Evolutionary conservation across 148 eudicot genomes (phyloP).

Genomic region (Suaeda aralocaspica): DNA sequence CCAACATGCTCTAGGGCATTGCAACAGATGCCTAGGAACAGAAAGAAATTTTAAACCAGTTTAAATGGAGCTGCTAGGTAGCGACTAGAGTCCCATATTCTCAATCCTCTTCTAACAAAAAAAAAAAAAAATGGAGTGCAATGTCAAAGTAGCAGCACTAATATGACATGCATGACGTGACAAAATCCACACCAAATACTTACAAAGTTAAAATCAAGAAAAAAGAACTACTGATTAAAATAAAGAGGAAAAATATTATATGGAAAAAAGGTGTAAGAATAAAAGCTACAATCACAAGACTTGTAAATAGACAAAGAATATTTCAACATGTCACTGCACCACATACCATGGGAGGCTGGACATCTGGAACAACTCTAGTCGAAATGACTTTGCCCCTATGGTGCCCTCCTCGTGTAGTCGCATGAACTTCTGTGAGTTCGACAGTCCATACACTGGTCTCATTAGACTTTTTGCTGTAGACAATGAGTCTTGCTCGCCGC

Average conservation of each 20-base stretch:
- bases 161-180: not conserved
- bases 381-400: slow-evolving; percentile 84
- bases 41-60: too few species aligned
- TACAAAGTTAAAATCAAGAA: not conserved
- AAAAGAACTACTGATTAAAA: too few species aligned
- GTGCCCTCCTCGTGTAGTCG: slow-evolving; percentile 80
- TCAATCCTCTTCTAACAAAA: too few species aligned
- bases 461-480: slow-evolving; percentile 67
- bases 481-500: slow-evolving; percentile 66
- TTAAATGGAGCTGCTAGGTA: too few species aligned
- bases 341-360: slow-evolving; percentile 88
- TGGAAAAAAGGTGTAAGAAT: not conserved
- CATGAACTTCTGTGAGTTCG: slow-evolving; percentile 73
- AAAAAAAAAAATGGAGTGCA: too few species aligned
- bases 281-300: not conserved
- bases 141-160: too few species aligned
- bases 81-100: too few species aligned
- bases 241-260: not conserved
- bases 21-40: too few species aligned
- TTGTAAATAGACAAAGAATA: not conserved
- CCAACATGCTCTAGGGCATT: not conserved
- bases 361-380: slow-evolving; percentile 58
- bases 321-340: not conserved
- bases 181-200: not conserved
- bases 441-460: slow-evolving; percentile 81